Conservation (phyloP, 805 yeast genomes). For the Brettanomyces bruxellensis region DNA sequence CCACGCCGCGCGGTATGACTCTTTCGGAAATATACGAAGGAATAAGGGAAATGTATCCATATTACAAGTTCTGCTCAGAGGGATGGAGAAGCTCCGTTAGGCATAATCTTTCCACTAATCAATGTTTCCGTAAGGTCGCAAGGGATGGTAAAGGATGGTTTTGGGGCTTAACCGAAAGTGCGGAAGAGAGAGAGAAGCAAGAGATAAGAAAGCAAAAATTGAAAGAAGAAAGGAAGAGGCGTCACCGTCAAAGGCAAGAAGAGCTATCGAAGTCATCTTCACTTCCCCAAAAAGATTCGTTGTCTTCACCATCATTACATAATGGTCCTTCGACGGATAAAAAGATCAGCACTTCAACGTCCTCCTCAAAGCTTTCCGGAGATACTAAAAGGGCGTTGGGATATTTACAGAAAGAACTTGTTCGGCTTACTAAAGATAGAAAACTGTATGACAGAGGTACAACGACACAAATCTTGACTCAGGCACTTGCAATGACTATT, state of each 20-base stretch:
- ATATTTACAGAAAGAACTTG: slow-evolving; percentile 78
- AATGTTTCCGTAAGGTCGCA: slow-evolving; percentile 72
- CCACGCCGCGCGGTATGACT: slow-evolving; percentile 67
- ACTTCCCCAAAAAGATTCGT: not conserved
- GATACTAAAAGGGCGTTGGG: slow-evolving; percentile 70
- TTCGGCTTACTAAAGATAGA: slow-evolving; percentile 68
- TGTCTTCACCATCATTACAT: not conserved
- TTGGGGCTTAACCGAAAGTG: slow-evolving; percentile 67
- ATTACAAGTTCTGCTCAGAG: slow-evolving; percentile 86
- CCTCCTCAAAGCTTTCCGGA: slow-evolving; percentile 32
- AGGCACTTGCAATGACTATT: slow-evolving; percentile 87
- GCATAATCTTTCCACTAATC: slow-evolving; percentile 80
- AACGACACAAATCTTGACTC: slow-evolving; percentile 77
- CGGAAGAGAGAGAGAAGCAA: slow-evolving; percentile 53
- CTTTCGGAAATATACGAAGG: slow-evolving; percentile 79
- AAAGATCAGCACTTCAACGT: not conserved
- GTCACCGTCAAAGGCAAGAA: not conserved
- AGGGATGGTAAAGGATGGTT: slow-evolving; percentile 92
- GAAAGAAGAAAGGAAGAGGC: slow-evolving; percentile 36
- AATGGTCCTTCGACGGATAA: too few relatives aligned
- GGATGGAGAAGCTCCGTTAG: slow-evolving; percentile 97
- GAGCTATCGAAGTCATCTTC: not conserved
- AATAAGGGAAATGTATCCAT: slow-evolving; percentile 82
- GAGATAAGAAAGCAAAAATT: slow-evolving; percentile 34
- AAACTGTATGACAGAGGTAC: slow-evolving; percentile 71